Evolutionary conservation across 2,329 filamentous ascomycete species (phyloP).

Genomic region (Epichloe elymi): DNA sequence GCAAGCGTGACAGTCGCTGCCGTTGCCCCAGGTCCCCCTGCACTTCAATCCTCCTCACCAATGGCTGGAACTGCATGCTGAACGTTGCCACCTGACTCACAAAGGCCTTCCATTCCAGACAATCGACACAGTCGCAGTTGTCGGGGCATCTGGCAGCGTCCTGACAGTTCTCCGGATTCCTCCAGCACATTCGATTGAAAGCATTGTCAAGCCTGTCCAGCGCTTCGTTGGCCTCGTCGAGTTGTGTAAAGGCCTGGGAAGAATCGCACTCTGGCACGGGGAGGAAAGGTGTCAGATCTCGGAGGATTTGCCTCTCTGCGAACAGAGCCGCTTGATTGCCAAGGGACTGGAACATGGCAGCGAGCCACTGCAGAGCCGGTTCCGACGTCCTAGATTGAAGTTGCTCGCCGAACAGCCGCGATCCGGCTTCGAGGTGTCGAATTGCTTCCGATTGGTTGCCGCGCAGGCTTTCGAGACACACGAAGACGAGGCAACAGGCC

Average conservation of each 20-base stretch:
- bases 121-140: not conserved
- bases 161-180: not conserved
- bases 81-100: not conserved
- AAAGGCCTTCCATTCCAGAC: not conserved
- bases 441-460: conserved; percentile 2
- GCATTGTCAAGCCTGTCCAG: not conserved
- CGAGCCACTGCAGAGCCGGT: conserved; percentile 1
- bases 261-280: not conserved
- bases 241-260: not conserved
- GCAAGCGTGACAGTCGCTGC: not conserved
- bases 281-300: not conserved
- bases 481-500: conserved; percentile 1
- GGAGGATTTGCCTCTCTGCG: not conserved
- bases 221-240: conserved; percentile 3
- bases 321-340: conserved; percentile 2
- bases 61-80: not conserved
- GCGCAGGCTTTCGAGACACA: conserved; percentile 1
- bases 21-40: not conserved
- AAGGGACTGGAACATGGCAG: conserved; percentile 2
- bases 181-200: conserved; percentile 1
- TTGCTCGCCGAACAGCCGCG: not conserved
- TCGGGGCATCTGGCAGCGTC: not conserved
- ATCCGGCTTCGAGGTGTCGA: conserved; percentile 2
- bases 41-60: not conserved
- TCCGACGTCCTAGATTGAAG: not conserved